phyloP scores from a whole-genome alignment of 2,329 filamentous ascomycete genomes.

The Ceratocystiopsis brevicomis region DNA sequence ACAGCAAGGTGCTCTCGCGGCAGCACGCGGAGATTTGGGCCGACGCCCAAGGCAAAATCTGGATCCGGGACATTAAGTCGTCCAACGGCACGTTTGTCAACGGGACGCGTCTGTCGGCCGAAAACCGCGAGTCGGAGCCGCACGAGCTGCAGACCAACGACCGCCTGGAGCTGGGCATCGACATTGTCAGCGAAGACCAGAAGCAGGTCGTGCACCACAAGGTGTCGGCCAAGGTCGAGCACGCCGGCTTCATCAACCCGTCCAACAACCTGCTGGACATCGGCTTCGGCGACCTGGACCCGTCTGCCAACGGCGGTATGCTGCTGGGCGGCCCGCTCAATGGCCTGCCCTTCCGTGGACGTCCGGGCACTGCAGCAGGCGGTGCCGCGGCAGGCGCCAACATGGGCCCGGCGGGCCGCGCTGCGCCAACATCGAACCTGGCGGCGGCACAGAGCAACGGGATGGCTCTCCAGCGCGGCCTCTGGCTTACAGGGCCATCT shows the following conservation, averaged over 20 bases:
- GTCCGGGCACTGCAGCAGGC: constrained; percentile 33
- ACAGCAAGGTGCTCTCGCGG: constrained; percentile 90
- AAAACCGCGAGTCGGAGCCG: constrained; percentile 91
- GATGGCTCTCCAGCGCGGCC: constrained; percentile 58
- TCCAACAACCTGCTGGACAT: constrained; percentile 67
- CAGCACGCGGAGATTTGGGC: constrained; percentile 96
- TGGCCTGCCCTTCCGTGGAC: constrained; percentile 50
- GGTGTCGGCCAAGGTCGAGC: constrained; percentile 89
- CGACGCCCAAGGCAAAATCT: constrained; percentile 68
- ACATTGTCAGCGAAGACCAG: constrained; percentile 96
- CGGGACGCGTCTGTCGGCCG: constrained; percentile 68
- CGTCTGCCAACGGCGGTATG: constrained; percentile 47
- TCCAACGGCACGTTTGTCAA: constrained; percentile 99
- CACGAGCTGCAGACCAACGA: constrained; percentile 85
- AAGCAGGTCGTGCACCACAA: constrained; percentile 98
- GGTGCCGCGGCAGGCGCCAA: constrained; percentile 28
- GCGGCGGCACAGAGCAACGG: constrained; percentile 32
- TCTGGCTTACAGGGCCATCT: constrained; percentile 74
- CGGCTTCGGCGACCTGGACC: constrained; percentile 82
- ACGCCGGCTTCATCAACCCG: constrained; percentile 65
- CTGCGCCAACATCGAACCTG: constrained; percentile 32
- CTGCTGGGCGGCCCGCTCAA: constrained; percentile 39
- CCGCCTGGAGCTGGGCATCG: constrained; percentile 85
- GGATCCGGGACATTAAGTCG: constrained; percentile 92
- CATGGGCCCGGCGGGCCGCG: constrained; percentile 40